phyloP scores from a whole-genome alignment of 164 flowering plant genomes.

The Echeveria elegans region DNA sequence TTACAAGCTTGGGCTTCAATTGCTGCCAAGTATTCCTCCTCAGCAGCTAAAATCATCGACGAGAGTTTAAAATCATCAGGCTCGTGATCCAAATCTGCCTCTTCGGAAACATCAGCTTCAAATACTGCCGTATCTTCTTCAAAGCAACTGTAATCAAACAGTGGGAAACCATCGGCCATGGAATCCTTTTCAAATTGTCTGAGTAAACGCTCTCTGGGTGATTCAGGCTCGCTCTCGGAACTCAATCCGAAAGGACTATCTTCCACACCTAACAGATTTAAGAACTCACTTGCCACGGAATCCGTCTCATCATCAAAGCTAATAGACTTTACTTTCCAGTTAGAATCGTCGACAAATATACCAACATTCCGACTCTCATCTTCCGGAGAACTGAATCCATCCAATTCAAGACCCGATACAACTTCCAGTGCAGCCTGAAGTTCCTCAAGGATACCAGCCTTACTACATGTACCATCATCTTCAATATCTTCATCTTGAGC shows the following conservation, averaged over 20 bases:
- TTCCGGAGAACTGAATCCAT: conserved; percentile 33
- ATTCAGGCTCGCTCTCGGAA: conserved; percentile 81
- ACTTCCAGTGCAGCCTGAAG: conserved; percentile 41
- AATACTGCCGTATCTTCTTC: conserved; percentile 22
- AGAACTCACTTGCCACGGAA: conserved; percentile 72
- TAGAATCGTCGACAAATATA: conserved; percentile 20
- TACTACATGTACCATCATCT: conserved; percentile 22
- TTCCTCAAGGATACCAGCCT: conserved; percentile 41
- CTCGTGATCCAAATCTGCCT: background rate
- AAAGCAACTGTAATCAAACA: conserved; percentile 42
- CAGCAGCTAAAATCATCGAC: conserved; percentile 30
- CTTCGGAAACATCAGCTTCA: conserved; percentile 19
- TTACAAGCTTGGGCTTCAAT: conserved; percentile 25
- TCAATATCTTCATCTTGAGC: conserved; percentile 11
- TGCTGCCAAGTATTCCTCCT: conserved; percentile 28
- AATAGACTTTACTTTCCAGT: conserved; percentile 33
- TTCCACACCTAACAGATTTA: conserved; percentile 69
- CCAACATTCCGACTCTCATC: conserved; percentile 22
- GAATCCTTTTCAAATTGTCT: conserved; percentile 85
- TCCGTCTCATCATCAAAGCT: conserved; percentile 62
- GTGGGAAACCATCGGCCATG: conserved; percentile 38
- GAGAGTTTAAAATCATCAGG: conserved; percentile 36
- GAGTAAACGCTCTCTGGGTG: conserved; percentile 80
- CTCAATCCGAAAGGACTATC: conserved; percentile 59
- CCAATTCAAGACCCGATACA: conserved; percentile 31